Percentiles rank a stretch among this genome's conserved stretches.
Evolutionary conservation across 1,139 yeast species (phyloP).

Genomic region (Yamadazyma diddensiae): DNA sequence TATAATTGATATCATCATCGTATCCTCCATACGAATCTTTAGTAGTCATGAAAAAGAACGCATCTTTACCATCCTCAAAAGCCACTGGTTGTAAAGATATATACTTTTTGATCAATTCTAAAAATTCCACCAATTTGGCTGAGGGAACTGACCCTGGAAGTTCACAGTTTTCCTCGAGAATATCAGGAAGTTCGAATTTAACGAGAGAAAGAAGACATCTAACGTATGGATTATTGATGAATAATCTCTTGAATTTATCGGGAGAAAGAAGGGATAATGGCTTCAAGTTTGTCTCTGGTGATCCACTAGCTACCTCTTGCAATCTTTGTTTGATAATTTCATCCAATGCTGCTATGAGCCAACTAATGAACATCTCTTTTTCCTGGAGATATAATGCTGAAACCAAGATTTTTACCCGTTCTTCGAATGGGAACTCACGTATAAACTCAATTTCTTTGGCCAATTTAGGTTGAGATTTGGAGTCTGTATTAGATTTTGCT

Average conservation of each 20-base stretch:
- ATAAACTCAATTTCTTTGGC: slow-evolving; percentile 41
- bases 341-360: slow-evolving; percentile 41
- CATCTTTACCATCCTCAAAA: slow-evolving; percentile 44
- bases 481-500: slow-evolving; percentile 18
- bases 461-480: slow-evolving; percentile 21
- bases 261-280: slow-evolving; percentile 10
- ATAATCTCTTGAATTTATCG: slow-evolving; percentile 21
- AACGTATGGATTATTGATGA: slow-evolving; percentile 36
- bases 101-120: slow-evolving; percentile 33
- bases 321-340: slow-evolving; percentile 24
- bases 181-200: slow-evolving; percentile 41
- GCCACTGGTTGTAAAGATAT: slow-evolving; percentile 25
- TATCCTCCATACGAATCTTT: slow-evolving; percentile 22
- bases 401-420: slow-evolving; percentile 44
- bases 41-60: slow-evolving; percentile 31
- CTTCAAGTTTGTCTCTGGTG: slow-evolving; percentile 6
- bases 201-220: slow-evolving; percentile 29
- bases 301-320: slow-evolving; percentile 13
- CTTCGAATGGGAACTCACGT: slow-evolving; percentile 30
- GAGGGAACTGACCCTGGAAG: slow-evolving; percentile 19
- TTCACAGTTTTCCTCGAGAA: slow-evolving; percentile 32
- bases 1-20: slow-evolving; percentile 16
- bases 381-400: slow-evolving; percentile 49
- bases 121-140: slow-evolving; percentile 19
- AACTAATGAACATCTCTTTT: slow-evolving; percentile 36